Conservation (phyloP, 1,284 basidiomycete species). For the Austropuccinia psidii region DNA sequence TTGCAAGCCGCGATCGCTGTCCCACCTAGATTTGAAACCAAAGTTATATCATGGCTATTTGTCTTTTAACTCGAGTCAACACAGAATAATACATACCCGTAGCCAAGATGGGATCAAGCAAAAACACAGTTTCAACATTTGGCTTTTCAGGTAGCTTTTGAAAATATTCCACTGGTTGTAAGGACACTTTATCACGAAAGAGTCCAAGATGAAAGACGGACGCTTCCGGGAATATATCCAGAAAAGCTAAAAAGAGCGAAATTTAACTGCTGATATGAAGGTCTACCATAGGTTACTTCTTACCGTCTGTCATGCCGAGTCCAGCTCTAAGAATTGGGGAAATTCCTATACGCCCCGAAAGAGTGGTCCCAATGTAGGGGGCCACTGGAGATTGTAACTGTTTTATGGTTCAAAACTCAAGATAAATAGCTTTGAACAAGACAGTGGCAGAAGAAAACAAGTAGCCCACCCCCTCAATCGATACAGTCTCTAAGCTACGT, state of each 20-base stretch:
- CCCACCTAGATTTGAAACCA: neutral
- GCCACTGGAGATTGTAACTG: slow-evolving; percentile 49
- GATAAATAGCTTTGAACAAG: no score
- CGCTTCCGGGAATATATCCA: slow-evolving; percentile 73
- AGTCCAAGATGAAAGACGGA: slow-evolving; percentile 84
- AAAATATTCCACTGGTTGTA: slow-evolving; percentile 94
- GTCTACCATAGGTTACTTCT: neutral
- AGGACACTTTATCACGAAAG: slow-evolving; percentile 76
- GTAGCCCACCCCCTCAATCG: slow-evolving; percentile 58
- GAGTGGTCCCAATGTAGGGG: slow-evolving; percentile 48
- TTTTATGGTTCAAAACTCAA: no score
- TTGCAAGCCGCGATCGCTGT: slow-evolving; percentile 41
- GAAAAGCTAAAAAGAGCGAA: slow-evolving; percentile 50
- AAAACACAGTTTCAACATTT: slow-evolving; percentile 70
- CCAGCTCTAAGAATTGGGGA: slow-evolving; percentile 88
- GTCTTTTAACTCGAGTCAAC: slow-evolving; percentile 45
- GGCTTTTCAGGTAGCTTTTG: slow-evolving; percentile 75
- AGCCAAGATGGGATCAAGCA: slow-evolving; percentile 81
- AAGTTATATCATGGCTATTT: slow-evolving; percentile 46
- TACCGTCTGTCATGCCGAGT: slow-evolving; percentile 81
- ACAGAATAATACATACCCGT: slow-evolving; percentile 55
- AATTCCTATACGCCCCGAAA: slow-evolving; percentile 63
- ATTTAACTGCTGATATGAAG: neutral
- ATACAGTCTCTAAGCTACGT: slow-evolving; percentile 56
- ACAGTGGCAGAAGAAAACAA: no score